phyloP scores from a whole-genome alignment of 1,284 basidiomycete genomes.

The Moniliophthora roreri region DNA sequence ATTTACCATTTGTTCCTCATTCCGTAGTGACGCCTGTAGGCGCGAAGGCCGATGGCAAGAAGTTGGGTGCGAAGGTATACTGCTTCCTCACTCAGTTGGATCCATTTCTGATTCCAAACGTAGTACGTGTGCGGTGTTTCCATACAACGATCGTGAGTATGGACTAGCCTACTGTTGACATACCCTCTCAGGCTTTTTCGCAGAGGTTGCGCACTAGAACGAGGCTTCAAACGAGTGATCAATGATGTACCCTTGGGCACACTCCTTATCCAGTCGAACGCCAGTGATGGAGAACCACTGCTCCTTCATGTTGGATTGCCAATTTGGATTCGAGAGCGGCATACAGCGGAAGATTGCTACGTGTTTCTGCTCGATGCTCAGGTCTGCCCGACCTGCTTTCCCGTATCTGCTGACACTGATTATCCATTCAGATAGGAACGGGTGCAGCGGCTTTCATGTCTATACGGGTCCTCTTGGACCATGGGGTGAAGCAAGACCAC shows the following conservation, averaged over 20 bases:
- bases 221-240: constrained; percentile 87
- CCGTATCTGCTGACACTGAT: neutral
- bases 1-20: constrained; percentile 72
- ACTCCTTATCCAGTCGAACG: constrained; percentile 88
- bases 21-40: constrained; percentile 71
- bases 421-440: constrained; percentile 75
- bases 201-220: constrained; percentile 87
- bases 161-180: neutral
- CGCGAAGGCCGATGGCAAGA: constrained; percentile 59
- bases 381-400: constrained; percentile 34
- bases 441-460: constrained; percentile 96
- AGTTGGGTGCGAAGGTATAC: constrained; percentile 54
- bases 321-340: constrained; percentile 60
- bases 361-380: constrained; percentile 94
- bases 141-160: constrained; percentile 73
- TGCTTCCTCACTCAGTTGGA: constrained; percentile 2
- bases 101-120: constrained; percentile 11
- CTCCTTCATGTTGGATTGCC: constrained; percentile 86
- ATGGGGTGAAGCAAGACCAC: constrained; percentile 84
- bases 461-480: constrained; percentile 92
- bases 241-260: constrained; percentile 88
- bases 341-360: constrained; percentile 68
- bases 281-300: constrained; percentile 83
- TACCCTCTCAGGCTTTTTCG: constrained; percentile 13
- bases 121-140: constrained; percentile 81